These are phyloP conservation scores for Hypoxylon sp. DNA, from an alignment of 2,329 filamentous ascomycete genomes.

Conservation along the genomic window DNA sequence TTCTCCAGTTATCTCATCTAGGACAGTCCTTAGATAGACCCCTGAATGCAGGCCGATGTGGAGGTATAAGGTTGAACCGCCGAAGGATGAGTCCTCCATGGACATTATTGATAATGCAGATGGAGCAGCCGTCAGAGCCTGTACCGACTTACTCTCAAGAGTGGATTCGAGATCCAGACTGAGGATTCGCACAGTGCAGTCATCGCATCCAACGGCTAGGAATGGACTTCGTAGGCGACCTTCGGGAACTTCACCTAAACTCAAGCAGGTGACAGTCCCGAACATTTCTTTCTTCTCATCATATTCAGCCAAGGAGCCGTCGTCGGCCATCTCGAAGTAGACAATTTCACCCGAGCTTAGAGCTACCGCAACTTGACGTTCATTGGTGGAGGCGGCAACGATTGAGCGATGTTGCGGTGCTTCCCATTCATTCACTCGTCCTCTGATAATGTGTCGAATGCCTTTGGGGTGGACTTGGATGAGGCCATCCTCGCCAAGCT, in stretches of 20 bases:
- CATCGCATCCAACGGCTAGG: slow-evolving; percentile 95
- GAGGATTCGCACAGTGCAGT: slow-evolving; percentile 93
- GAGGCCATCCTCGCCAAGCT: slow-evolving; percentile 92
- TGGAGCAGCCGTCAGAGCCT: slow-evolving; percentile 91
- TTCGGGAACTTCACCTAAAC: slow-evolving; percentile 91
- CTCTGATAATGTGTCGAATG: slow-evolving; percentile 87
- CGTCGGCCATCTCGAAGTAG: slow-evolving; percentile 97
- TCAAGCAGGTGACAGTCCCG: slow-evolving; percentile 94
- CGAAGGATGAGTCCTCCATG: slow-evolving; percentile 94
- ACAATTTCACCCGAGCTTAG: slow-evolving; percentile 97
- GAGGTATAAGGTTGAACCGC: slow-evolving; percentile 89
- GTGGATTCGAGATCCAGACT: slow-evolving; percentile 92
- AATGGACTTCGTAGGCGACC: slow-evolving; percentile 91
- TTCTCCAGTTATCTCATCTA: slow-evolving; percentile 96
- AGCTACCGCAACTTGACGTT: slow-evolving; percentile 92
- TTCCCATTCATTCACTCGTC: slow-evolving; percentile 91
- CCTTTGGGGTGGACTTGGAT: slow-evolving; percentile 98
- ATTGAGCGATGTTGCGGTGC: slow-evolving; percentile 95
- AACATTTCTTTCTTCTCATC: slow-evolving; percentile 96
- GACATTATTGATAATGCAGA: slow-evolving; percentile 92
- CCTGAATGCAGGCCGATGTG: slow-evolving; percentile 97
- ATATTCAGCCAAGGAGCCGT: slow-evolving; percentile 92
- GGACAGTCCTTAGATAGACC: slow-evolving; percentile 93
- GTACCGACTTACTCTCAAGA: slow-evolving; percentile 92
- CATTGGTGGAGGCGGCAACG: slow-evolving; percentile 93